Evolutionary conservation across 371 early-diverging fungal species (phyloP).

Genomic region (Apophysomyces sp.): DNA sequence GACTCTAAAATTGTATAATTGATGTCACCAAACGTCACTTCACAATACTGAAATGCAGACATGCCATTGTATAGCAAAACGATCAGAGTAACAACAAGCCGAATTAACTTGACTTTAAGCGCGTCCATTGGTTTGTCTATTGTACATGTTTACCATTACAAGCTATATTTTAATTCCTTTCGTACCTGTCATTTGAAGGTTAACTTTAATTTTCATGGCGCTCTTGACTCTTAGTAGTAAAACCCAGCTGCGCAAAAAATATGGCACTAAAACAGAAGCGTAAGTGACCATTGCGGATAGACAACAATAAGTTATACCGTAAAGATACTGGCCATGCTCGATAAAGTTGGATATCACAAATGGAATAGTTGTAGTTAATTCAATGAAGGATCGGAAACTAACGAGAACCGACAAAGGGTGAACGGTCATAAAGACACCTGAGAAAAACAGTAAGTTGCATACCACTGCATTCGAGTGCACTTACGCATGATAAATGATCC

Average conservation of each 20-base stretch:
- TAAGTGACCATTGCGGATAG: not conserved
- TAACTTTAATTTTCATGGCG: conserved; percentile 56
- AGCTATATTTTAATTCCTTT: not conserved
- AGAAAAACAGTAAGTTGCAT: not conserved
- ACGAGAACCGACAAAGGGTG: conserved; percentile 37
- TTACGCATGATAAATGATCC: conserved; percentile 44
- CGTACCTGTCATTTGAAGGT: conserved; percentile 51
- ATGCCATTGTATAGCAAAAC: conserved; percentile 67
- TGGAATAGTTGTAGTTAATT: conserved; percentile 54
- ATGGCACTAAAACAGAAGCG: conserved; percentile 43
- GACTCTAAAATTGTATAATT: conserved; percentile 55
- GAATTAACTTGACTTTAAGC: conserved; percentile 58
- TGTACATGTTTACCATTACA: not conserved
- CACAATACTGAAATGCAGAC: conserved; percentile 71
- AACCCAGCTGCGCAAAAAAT: conserved; percentile 63
- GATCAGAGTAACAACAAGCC: conserved; percentile 62
- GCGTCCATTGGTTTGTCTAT: conserved; percentile 50
- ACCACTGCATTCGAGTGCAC: no score
- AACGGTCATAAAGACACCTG: conserved; percentile 28
- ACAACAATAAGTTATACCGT: conserved; percentile 25
- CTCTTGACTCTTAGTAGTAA: conserved; percentile 57
- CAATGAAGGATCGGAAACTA: conserved; percentile 51
- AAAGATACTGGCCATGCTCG: conserved; percentile 50
- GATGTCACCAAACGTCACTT: conserved; percentile 54
- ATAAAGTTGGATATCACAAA: conserved; percentile 54